Evolutionary conservation across 2,329 filamentous ascomycete genomes (phyloP).

Genomic region (Trichoderma simmonsii): DNA sequence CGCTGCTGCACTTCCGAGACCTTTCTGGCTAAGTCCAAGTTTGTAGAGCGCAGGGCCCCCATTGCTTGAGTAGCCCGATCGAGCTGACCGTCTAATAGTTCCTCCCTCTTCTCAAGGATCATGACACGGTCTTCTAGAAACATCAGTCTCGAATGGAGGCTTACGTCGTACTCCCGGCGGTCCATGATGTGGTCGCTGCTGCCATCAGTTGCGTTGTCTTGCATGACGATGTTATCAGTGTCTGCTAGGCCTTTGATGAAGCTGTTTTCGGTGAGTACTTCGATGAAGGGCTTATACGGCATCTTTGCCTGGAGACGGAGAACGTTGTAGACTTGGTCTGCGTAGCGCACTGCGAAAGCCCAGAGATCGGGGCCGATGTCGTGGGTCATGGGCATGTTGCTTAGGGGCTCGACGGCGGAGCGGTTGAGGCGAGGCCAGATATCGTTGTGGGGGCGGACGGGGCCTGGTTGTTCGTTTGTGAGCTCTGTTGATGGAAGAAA

Average conservation of each 20-base stretch:
- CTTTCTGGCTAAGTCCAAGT: slow-evolving; percentile 12
- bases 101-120: slow-evolving; percentile 11
- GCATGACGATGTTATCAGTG: background rate
- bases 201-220: background rate
- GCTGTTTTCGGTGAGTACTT: slow-evolving; percentile 5
- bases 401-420: background rate
- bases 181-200: background rate
- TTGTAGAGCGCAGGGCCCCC: background rate
- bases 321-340: slow-evolving; percentile 12
- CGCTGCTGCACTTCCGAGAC: slow-evolving; percentile 16
- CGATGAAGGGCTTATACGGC: slow-evolving; percentile 9
- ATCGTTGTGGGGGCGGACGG: background rate
- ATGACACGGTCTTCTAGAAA: slow-evolving; percentile 15
- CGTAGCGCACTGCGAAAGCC: slow-evolving; percentile 4
- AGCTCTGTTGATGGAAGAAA: background rate
- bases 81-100: background rate
- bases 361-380: background rate
- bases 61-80: background rate
- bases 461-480: background rate
- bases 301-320: slow-evolving; percentile 9
- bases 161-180: background rate
- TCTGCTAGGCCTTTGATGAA: background rate
- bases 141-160: background rate
- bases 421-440: slow-evolving; percentile 13
- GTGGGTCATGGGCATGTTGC: slow-evolving; percentile 11